Evolutionary conservation across 2,329 filamentous ascomycete genomes (phyloP).

Genomic region (Penicillium sp.): DNA sequence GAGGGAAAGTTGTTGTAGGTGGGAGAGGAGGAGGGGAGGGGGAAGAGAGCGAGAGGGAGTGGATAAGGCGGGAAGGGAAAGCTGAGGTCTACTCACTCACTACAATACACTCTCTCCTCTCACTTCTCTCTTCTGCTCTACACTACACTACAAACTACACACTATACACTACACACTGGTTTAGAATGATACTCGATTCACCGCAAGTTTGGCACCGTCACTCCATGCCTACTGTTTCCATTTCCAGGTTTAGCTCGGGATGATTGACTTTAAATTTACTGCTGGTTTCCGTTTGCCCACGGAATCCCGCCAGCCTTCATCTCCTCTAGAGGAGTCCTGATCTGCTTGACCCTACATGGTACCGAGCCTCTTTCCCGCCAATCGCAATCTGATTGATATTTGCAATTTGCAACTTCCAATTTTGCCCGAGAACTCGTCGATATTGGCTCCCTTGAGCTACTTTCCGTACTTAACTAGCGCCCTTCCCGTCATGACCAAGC

Average conservation of each 20-base stretch:
- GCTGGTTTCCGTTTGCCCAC: neutral
- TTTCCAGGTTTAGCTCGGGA: neutral
- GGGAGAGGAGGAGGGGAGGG: slow-evolving; percentile 15
- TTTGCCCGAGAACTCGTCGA: too few species aligned
- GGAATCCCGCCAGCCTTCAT: slow-evolving; percentile 1
- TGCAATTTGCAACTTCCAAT: too few species aligned
- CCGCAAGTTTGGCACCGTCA: neutral
- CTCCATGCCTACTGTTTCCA: neutral
- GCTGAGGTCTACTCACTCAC: slow-evolving; percentile 8
- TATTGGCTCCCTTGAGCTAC: too few species aligned
- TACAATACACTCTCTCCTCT: neutral
- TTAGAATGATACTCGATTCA: slow-evolving; percentile 3
- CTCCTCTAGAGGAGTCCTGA: too few species aligned
- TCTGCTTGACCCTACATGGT: neutral
- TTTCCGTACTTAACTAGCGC: too few species aligned
- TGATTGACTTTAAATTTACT: neutral
- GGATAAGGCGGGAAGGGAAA: slow-evolving; percentile 24
- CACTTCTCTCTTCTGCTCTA: neutral
- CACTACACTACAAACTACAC: too few species aligned
- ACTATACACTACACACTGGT: too few species aligned
- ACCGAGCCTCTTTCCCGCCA: neutral
- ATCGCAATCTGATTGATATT: neutral
- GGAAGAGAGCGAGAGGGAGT: slow-evolving; percentile 18
- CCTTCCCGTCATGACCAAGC: neutral
- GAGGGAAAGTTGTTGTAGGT: slow-evolving; percentile 7